Evolutionary conservation across 108 stramenopile species (phyloP).

Genomic region (Skeletonema tropicum): DNA sequence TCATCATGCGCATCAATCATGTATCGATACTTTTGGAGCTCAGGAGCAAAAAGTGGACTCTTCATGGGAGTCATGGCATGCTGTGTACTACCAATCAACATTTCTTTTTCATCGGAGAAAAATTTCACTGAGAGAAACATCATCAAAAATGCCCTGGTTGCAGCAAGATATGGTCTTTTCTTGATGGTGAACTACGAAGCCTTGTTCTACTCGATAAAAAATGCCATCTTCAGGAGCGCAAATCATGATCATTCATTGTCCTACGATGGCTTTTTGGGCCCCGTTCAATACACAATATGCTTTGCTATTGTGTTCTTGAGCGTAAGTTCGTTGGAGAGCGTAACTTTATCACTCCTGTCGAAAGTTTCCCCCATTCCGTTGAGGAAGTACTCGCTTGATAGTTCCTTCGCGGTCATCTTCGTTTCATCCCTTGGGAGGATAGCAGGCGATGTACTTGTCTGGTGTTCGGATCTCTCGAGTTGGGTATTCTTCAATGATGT

Average conservation of each 20-base stretch:
- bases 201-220: constrained; percentile 21
- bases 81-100: constrained; percentile 37
- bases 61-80: constrained; percentile 37
- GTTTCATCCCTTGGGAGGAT: constrained; percentile 29
- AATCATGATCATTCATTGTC: constrained; percentile 11
- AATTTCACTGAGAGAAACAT: constrained; percentile 16
- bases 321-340: constrained; percentile 26
- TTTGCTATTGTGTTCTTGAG: constrained; percentile 31
- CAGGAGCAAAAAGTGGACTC: constrained; percentile 29
- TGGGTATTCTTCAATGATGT: constrained; percentile 31
- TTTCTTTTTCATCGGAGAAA: constrained; percentile 17
- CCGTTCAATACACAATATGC: constrained; percentile 27
- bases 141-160: constrained; percentile 17
- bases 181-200: constrained; percentile 52
- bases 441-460: constrained; percentile 29
- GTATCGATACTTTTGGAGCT: constrained; percentile 41
- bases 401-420: constrained; percentile 35
- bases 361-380: constrained; percentile 35
- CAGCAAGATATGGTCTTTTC: constrained; percentile 31
- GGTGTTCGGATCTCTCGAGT: constrained; percentile 25
- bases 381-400: constrained; percentile 41
- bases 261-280: constrained; percentile 37
- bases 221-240: constrained; percentile 9
- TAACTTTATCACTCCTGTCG: constrained; percentile 39
- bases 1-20: constrained; percentile 41